Base-by-base conservation (phyloP, 1,284 basidiomycete species). In the Naganishia sp. region DNA sequence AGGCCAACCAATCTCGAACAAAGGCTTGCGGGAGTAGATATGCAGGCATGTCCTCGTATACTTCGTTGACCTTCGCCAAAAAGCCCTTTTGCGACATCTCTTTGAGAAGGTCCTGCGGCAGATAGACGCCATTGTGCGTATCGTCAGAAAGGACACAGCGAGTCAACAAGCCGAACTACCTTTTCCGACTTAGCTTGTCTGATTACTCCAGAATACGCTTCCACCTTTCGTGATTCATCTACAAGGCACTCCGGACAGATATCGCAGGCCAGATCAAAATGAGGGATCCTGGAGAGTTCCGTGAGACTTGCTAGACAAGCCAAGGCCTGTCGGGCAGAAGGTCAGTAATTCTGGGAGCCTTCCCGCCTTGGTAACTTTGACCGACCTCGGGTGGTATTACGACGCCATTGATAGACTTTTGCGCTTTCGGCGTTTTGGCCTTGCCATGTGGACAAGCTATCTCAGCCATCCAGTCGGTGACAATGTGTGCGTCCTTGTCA, bases 401-500 rank as follows among this genome's bases (percentile, higher is more conserved):
- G n/a, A 55, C 42, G 33, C 56, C 45, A n/a, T 67, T 33, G 23
- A 23, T 28, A 4, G 45, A 23, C 23, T 49, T 55, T 48, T 53
- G 46, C 11, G 46, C 53, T 42, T 42, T 43, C 25, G 45, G 54
- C 25, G 63, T 43, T 33, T 56, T 59, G 36, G 63, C 55, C 23
- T 55, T 44, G 18, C 60, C 60, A 55, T 68, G 66, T 7, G 54
- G 33, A 21, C 66, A 68, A 13, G 50, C 31, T n/a, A 68, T 60
- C 13, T 64, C 66, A 18, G 31, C 39, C 18, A 31, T 31, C 42
- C 61, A 63, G 25, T 57, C 55, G 13, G 36, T 25, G 21, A 52
- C 42, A 21, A 13, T 55, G 28, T 28, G 28, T 18, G 36, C 25
- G 31, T 46, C 36, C 21, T 45, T 21, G 23, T 16, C 25, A 10